Percentiles rank a stretch among this genome's conserved stretches.
Conservation (phyloP, 2,329 filamentous ascomycete genomes). For the Pyricularia sp. region DNA sequence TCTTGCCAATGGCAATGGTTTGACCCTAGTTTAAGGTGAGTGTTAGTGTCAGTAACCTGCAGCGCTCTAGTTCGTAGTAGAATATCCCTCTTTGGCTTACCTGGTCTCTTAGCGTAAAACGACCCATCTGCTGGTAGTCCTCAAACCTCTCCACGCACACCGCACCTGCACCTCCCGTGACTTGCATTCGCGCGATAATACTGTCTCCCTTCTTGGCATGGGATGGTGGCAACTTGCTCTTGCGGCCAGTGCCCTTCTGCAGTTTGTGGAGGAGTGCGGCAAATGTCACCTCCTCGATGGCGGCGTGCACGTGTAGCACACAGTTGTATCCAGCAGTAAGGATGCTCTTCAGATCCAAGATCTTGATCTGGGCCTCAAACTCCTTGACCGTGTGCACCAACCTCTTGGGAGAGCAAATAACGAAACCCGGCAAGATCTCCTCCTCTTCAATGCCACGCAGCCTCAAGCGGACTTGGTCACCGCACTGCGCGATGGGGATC, state of each 20-base stretch:
- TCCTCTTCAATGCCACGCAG: constrained; percentile 95
- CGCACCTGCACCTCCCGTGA: constrained; percentile 73
- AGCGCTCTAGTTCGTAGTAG: constrained; percentile 6
- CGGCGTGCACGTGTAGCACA: constrained; percentile 92
- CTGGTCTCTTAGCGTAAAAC: constrained; percentile 84
- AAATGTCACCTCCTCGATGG: constrained; percentile 96
- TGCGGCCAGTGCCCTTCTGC: constrained; percentile 87
- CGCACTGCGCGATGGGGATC: constrained; percentile 69
- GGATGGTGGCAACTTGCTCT: constrained; percentile 86
- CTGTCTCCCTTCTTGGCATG: constrained; percentile 75
- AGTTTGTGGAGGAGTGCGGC: constrained; percentile 81
- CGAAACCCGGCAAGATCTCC: constrained; percentile 90
- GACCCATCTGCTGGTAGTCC: constrained; percentile 88
- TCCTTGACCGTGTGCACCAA: constrained; percentile 80
- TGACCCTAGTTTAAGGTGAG: constrained; percentile 56
- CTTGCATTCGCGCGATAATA: constrained; percentile 86
- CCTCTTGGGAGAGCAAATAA: constrained; percentile 89
- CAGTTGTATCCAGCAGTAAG: constrained; percentile 94
- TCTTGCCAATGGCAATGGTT: constrained; percentile 99
- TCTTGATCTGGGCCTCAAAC: constrained; percentile 95
- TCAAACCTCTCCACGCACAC: constrained; percentile 94
- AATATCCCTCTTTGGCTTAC: constrained; percentile 37
- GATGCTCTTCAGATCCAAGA: constrained; percentile 91
- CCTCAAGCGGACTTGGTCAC: constrained; percentile 88
- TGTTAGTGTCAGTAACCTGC: constrained; percentile 12